phyloP scores from a whole-genome alignment of 306 rosid species.

The Citrullus mucosospermus region DNA sequence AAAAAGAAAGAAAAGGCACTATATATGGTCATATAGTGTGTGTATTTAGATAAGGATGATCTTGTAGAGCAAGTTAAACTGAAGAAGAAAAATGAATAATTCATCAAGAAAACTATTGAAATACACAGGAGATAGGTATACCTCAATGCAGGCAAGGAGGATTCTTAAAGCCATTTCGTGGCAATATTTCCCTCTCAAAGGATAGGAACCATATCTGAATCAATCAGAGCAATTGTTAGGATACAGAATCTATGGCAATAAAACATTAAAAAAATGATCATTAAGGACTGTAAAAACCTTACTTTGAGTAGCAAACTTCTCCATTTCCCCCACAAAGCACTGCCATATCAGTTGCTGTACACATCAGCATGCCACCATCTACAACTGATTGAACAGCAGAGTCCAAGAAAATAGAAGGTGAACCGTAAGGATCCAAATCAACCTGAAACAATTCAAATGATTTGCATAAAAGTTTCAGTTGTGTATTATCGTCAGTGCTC shows the following conservation, averaged over 20 bases:
- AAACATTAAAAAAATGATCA: constrained; percentile 6
- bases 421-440: constrained; percentile 98
- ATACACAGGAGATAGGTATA: constrained; percentile 16
- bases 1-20: no score
- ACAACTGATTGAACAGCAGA: constrained; percentile 92
- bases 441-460: constrained; percentile 41
- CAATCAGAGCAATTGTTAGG: constrained; percentile 16
- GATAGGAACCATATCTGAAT: constrained; percentile 88
- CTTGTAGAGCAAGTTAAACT: not conserved
- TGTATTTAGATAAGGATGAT: not conserved
- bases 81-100: not conserved
- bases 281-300: constrained; percentile 22
- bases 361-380: constrained; percentile 97
- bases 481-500: not conserved
- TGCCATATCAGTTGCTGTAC: constrained; percentile 99
- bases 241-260: not conserved
- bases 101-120: not conserved
- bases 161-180: constrained; percentile 99
- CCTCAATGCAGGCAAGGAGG: constrained; percentile 94
- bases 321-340: constrained; percentile 95
- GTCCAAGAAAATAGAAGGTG: constrained; percentile 92
- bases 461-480: not conserved
- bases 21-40: not conserved
- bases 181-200: constrained; percentile 85
- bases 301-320: constrained; percentile 99